Evolutionary conservation across 2,329 filamentous ascomycete genomes (phyloP), one percentile per base, ranked within the genome.

Genomic region (Dactylella cylindrospora): DNA sequence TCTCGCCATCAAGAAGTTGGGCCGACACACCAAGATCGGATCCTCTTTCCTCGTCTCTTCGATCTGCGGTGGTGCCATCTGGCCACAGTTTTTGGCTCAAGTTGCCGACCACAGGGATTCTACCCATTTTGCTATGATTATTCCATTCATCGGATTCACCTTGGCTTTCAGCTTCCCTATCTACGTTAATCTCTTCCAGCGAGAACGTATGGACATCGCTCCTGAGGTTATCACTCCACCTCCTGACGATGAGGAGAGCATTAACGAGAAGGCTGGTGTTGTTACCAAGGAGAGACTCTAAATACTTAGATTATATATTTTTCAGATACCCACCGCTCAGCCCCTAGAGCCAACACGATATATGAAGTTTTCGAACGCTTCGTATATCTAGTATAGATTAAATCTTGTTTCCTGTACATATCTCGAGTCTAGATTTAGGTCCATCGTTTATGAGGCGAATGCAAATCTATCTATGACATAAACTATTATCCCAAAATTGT

Each of bases 1-100:
- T 0, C 73, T 82, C 3, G 78, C 78, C 0, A 80, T 83, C 70
- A 75, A 79, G 8, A 80, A 79, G 0, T 74, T 83, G 1, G 80
- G 79, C 13, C 75, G 76, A 20, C 77, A 81, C 72, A 79, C 76
- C 12, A 82, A 82, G 71, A 72, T 75, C 36, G 79, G 79, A 4
- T 76, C 76, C 1, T 77, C 77, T 1, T 76, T 78, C 65, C 78
- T 83, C 26, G 76, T 83, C 1, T 78, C 75, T 1, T 78, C 77
- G 39, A 79, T 82, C 3, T 75, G 74, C 2, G 80, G 80, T 4
- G 80, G 78, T n/a, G 78, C 78, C 46, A 74, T 77, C 6, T 79
- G 81, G 32, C 79, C 79, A 0, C 77, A 79, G 0, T 73, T 81
- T 26, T 73, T 79, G 1, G 80, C 79, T 7, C 78, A 72, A 4